These are phyloP conservation scores for Tremella yokohamensis DNA, from an alignment of 768 basidiomycete genomes.

Conservation along the genomic window DNA sequence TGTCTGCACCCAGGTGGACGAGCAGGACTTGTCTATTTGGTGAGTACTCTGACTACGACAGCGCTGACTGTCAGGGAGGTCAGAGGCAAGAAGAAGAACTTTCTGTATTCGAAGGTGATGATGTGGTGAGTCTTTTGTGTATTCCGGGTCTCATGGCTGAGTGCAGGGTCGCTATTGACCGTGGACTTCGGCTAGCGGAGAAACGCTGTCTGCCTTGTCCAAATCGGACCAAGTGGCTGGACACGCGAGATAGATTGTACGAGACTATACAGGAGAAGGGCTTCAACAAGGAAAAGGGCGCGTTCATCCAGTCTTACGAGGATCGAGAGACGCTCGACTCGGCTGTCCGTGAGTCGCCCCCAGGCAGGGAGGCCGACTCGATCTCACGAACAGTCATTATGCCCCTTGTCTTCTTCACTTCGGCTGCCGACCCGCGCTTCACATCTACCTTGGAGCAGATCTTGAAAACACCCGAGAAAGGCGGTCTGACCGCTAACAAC, in stretches of 20 bases:
- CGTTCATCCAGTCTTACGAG: constrained; percentile 88
- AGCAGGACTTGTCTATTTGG: constrained; percentile 70
- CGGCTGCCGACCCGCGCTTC: constrained; percentile 72
- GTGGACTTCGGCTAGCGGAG: constrained; percentile 89
- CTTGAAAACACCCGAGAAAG: constrained; percentile 79
- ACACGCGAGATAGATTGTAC: constrained; percentile 75
- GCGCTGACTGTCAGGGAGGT: constrained; percentile 84
- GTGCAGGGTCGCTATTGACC: constrained; percentile 84
- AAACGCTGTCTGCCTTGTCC: constrained; percentile 79
- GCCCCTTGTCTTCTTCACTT: constrained; percentile 43
- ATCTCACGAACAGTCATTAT: constrained; percentile 1
- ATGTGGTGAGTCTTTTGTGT: constrained; percentile 62
- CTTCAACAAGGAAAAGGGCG: constrained; percentile 55
- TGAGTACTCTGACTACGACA: constrained; percentile 39
- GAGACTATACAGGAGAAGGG: constrained; percentile 89
- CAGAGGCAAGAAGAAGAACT: constrained; percentile 74
- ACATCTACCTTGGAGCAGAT: constrained; percentile 77
- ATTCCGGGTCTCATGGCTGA: constrained; percentile 1
- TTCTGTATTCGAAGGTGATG: constrained; percentile 94
- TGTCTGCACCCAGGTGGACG: constrained; percentile 67
- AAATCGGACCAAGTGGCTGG: constrained; percentile 61
- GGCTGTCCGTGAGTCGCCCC: constrained; percentile 59
- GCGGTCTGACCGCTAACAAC: constrained; percentile 82
- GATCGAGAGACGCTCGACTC: constrained; percentile 71
- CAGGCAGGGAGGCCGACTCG: not conserved